These are phyloP conservation scores for Clonostachys rosea DNA, from an alignment of 2,329 filamentous ascomycete species.

Conservation along the genomic window DNA sequence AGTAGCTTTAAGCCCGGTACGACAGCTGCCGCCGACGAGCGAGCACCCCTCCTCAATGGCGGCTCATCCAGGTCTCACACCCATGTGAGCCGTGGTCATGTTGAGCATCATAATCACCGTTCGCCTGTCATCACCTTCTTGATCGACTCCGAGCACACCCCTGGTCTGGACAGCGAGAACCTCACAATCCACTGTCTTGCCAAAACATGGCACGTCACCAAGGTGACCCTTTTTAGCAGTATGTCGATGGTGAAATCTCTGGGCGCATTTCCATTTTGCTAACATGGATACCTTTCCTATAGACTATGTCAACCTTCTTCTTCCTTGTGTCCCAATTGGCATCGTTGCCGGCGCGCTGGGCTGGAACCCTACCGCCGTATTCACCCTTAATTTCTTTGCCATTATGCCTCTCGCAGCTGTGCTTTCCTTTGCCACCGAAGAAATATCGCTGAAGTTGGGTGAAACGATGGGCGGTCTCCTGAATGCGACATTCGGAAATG, in stretches of 20 bases:
- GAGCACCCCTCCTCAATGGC: slow-evolving; percentile 35
- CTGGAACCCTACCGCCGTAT: slow-evolving; percentile 65
- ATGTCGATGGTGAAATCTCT: slow-evolving; percentile 20
- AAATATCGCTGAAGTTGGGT: slow-evolving; percentile 67
- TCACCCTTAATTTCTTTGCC: slow-evolving; percentile 75
- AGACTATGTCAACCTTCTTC: slow-evolving; percentile 64
- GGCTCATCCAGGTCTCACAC: slow-evolving; percentile 7
- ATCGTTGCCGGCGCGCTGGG: slow-evolving; percentile 59
- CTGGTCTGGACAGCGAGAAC: slow-evolving; percentile 45
- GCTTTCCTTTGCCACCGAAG: slow-evolving; percentile 73
- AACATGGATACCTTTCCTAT: slow-evolving; percentile 3
- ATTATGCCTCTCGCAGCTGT: slow-evolving; percentile 73
- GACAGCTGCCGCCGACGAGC: slow-evolving; percentile 23
- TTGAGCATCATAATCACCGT: neutral
- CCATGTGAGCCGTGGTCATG: neutral
- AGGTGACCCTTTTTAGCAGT: slow-evolving; percentile 56
- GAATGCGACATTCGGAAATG: slow-evolving; percentile 77
- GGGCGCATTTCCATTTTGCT: neutral
- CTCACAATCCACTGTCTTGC: slow-evolving; percentile 37
- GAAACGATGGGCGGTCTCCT: slow-evolving; percentile 70
- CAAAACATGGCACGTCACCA: slow-evolving; percentile 48
- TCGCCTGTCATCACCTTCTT: slow-evolving; percentile 31
- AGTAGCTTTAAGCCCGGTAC: slow-evolving; percentile 10
- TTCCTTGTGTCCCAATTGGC: slow-evolving; percentile 70
- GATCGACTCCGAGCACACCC: slow-evolving; percentile 42